phyloP scores from a whole-genome alignment of 805 yeast species.

The Jamesozyma hellenica region DNA sequence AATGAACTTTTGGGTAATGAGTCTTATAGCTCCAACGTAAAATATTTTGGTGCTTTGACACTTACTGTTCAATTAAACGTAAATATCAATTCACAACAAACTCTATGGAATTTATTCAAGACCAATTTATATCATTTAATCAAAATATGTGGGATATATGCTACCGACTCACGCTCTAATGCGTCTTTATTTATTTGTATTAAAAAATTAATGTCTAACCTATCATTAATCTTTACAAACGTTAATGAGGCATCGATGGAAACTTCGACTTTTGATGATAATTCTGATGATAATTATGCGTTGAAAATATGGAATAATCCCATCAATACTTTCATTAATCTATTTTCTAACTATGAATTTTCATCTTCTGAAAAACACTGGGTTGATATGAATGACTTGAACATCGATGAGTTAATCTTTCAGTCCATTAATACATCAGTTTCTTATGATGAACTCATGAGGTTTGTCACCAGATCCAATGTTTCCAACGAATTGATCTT shows the following conservation, averaged over 20 bases:
- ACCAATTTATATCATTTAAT: slow-evolving; percentile 20
- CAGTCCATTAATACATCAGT: slow-evolving; percentile 11
- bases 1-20: slow-evolving; percentile 16
- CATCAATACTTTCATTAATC: slow-evolving; percentile 19
- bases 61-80: slow-evolving; percentile 26
- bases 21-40: slow-evolving; percentile 19
- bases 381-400: slow-evolving; percentile 7
- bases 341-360: slow-evolving; percentile 10
- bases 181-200: slow-evolving; percentile 15
- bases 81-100: slow-evolving; percentile 9
- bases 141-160: slow-evolving; percentile 11
- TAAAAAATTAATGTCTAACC: slow-evolving; percentile 29
- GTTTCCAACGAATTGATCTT: slow-evolving; percentile 18
- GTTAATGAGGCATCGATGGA: slow-evolving; percentile 14
- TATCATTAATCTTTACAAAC: slow-evolving; percentile 24
- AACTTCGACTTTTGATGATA: slow-evolving; percentile 1
- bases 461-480: slow-evolving; percentile 15
- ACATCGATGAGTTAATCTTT: slow-evolving; percentile 5
- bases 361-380: slow-evolving; percentile 8
- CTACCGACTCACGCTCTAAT: slow-evolving; percentile 9
- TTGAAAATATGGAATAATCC: slow-evolving; percentile 27
- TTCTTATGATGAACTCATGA: slow-evolving; percentile 18
- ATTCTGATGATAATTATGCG: background rate
- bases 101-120: slow-evolving; percentile 18
- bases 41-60: slow-evolving; percentile 30